phyloP scores from a whole-genome alignment of 345 rosid species.

The Rhodamnia rubescens region DNA sequence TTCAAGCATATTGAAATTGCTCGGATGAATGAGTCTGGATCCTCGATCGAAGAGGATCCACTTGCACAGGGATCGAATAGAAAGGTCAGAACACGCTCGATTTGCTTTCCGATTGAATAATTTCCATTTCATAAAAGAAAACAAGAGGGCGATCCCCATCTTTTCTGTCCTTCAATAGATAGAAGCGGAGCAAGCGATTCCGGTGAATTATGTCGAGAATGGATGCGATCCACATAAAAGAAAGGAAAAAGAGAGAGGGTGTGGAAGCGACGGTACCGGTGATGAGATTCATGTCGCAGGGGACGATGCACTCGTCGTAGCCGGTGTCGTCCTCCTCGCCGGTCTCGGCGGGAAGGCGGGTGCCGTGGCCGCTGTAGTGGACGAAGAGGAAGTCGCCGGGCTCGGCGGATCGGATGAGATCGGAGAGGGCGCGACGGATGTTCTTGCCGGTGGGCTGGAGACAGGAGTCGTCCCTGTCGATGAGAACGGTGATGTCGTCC shows the following conservation, averaged over 20 bases:
- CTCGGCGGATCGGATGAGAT: slow-evolving; percentile 51
- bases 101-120: background rate
- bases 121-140: background rate
- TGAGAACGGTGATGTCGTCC: slow-evolving; percentile 47
- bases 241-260: background rate
- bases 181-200: background rate
- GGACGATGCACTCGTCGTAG: slow-evolving; percentile 89
- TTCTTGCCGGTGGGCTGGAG: slow-evolving; percentile 75
- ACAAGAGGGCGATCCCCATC: background rate
- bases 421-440: slow-evolving; percentile 37
- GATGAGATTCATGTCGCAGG: slow-evolving; percentile 91
- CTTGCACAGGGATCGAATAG: background rate
- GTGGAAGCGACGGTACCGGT: slow-evolving; percentile 32
- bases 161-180: background rate
- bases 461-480: slow-evolving; percentile 59
- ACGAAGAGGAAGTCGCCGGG: slow-evolving; percentile 58
- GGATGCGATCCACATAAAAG: background rate
- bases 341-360: slow-evolving; percentile 94
- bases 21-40: background rate
- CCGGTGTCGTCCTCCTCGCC: slow-evolving; percentile 97
- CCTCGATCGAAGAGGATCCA: background rate
- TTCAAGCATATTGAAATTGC: background rate
- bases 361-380: slow-evolving; percentile 95
- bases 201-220: background rate
- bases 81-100: background rate